Evolutionary conservation across 1,139 yeast species (phyloP).

Genomic region (Taiozyma sp.): DNA sequence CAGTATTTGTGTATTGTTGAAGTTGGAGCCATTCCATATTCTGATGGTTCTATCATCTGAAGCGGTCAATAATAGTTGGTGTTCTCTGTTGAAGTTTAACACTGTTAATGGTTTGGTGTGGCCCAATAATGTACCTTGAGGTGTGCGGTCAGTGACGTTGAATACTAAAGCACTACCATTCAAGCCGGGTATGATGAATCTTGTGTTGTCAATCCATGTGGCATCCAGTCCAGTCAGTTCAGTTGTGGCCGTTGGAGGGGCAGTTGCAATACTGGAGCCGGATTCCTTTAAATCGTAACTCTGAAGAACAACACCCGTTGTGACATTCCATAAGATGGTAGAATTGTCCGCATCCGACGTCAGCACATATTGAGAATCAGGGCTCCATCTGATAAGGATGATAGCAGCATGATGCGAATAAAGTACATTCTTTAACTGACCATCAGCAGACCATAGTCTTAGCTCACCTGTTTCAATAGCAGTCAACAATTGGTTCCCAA

Average conservation of each 20-base stretch:
- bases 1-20: constrained; percentile 39
- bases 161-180: constrained; percentile 55
- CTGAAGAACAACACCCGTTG: constrained; percentile 43
- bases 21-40: constrained; percentile 66
- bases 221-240: constrained; percentile 44
- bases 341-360: constrained; percentile 33
- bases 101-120: constrained; percentile 61
- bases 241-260: background rate
- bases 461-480: constrained; percentile 62
- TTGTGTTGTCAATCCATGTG: constrained; percentile 69
- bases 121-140: constrained; percentile 63
- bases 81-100: constrained; percentile 45
- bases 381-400: constrained; percentile 46
- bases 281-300: constrained; percentile 31
- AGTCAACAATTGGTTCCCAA: constrained; percentile 52
- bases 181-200: constrained; percentile 66
- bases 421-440: constrained; percentile 57
- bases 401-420: constrained; percentile 52
- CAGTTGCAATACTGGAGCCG: constrained; percentile 2
- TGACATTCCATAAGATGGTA: constrained; percentile 51
- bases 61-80: constrained; percentile 61
- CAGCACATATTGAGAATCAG: constrained; percentile 32
- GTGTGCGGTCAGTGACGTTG: constrained; percentile 45
- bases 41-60: constrained; percentile 73
- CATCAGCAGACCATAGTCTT: constrained; percentile 65